These are phyloP conservation scores for Fonsecaea multimorphosa DNA, from an alignment of 2,329 filamentous ascomycete genomes.

Conservation along the genomic window DNA sequence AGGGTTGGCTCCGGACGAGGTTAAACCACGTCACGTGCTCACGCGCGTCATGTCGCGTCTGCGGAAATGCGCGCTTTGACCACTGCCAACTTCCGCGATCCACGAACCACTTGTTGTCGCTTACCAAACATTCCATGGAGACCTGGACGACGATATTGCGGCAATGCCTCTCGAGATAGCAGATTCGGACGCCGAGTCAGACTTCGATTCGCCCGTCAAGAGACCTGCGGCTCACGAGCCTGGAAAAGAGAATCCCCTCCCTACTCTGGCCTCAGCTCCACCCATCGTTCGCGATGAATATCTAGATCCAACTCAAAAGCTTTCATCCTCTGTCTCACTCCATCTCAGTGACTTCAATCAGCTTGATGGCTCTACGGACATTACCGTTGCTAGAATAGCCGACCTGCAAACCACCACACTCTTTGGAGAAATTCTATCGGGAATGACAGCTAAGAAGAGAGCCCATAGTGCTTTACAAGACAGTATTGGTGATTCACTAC, in stretches of 20 bases:
- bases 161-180: conserved; percentile 38
- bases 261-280: conserved; percentile 21
- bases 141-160: conserved; percentile 1
- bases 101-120: neutral
- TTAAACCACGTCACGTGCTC: neutral
- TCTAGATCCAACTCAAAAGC: conserved; percentile 34
- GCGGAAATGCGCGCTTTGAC: neutral
- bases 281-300: conserved; percentile 35
- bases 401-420: conserved; percentile 3
- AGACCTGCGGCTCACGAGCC: neutral
- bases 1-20: neutral
- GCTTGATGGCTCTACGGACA: conserved; percentile 5
- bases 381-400: neutral
- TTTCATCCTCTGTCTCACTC: conserved; percentile 28
- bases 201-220: conserved; percentile 29
- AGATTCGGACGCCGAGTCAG: conserved; percentile 39
- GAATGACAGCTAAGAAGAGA: conserved; percentile 24
- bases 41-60: neutral
- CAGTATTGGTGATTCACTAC: neutral
- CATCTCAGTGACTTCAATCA: conserved; percentile 3
- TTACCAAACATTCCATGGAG: conserved; percentile 2
- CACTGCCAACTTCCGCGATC: neutral
- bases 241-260: neutral
- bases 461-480: conserved; percentile 27
- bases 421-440: conserved; percentile 6